Evolutionary conservation across 164 flowering plant genomes (phyloP), one percentile per base, ranked within the genome.

Genomic region (Nymphaea colorata): DNA sequence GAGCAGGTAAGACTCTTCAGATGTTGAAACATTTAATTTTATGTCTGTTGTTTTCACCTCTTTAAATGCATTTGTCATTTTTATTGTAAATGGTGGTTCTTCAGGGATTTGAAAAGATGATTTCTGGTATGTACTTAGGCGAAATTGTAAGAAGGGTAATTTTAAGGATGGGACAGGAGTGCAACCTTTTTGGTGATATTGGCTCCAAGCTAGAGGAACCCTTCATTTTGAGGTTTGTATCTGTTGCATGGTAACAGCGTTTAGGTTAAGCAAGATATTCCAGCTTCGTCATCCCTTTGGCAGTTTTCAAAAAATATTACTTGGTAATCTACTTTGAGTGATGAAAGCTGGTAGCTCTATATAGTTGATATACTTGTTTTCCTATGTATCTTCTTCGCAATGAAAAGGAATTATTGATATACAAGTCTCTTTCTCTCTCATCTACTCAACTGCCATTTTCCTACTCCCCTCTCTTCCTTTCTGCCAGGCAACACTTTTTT

Each of bases 41-140:
- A 60, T 45, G 45, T 45, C 14, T 60, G 16, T 4, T 61, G 44
- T 25, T 25, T 25, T 3, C 57, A 51, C 14, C 57, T 51, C 14
- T 15, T 8, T 51, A 10, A 51, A 51, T 51, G 14, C 14, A 51
- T 51, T 10, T 8, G 8, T 51, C 57, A 51, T 51, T 51, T 51
- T 15, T 15, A 2, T 51, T 15, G 8, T 15, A 51, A 51, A 51
- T 51, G 57, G 8, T 8, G 57, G 18, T 17, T 41, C 45, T 80
- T 69, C 84, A 93, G 98, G 97, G 93, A 69, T 93, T 91, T 74
- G 98, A 93, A 84, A 93, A 93, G 83, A 87, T 93, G 98, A 87
- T 93, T 73, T 84, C 98, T 59, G 98, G 97, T 68, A 90, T 90
- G 97, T 93, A 93, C 78, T 78, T 93, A 44, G 98, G 98, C 70